Evolutionary conservation across 2,329 filamentous ascomycete species (phyloP).

Genomic region (Acrocalymma vagum): DNA sequence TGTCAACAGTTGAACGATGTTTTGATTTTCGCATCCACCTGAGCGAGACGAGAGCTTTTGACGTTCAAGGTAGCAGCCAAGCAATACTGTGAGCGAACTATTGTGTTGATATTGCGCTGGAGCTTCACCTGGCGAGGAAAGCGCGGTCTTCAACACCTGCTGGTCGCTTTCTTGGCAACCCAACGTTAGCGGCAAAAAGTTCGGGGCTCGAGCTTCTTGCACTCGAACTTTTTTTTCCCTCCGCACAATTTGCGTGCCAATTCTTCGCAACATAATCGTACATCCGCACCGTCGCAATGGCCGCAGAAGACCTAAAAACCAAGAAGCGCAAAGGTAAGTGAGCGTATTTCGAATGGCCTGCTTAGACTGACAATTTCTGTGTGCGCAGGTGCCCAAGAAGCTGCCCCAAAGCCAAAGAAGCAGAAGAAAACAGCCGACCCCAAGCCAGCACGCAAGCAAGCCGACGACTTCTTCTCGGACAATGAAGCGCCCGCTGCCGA

Average conservation of each 20-base stretch:
- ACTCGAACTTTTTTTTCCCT: constrained; percentile 42
- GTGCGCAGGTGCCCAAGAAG: constrained; percentile 39
- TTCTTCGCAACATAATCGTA: constrained; percentile 16
- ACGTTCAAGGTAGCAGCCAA: too few species aligned
- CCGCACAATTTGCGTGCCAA: constrained; percentile 15
- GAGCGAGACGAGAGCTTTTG: too few species aligned
- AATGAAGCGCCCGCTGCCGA: constrained; percentile 31
- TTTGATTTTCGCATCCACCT: too few species aligned
- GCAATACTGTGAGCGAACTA: too few species aligned
- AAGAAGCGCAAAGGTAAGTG: constrained; percentile 64
- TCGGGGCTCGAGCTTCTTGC: constrained; percentile 36
- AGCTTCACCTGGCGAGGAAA: too few species aligned
- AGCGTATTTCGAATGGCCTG: constrained; percentile 6
- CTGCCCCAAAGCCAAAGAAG: constrained; percentile 48
- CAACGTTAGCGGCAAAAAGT: constrained; percentile 42
- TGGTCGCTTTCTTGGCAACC: constrained; percentile 29
- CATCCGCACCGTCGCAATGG: constrained; percentile 53
- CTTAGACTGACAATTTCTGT: constrained; percentile 16
- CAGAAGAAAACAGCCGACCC: constrained; percentile 30
- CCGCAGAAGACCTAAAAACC: constrained; percentile 58
- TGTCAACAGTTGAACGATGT: too few species aligned
- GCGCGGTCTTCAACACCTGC: too few species aligned
- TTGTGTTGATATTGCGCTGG: too few species aligned
- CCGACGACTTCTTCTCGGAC: constrained; percentile 44
- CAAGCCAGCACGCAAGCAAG: constrained; percentile 45